Evolutionary conservation across 2,329 filamentous ascomycete genomes (phyloP), one percentile per base, ranked within the genome.

Genomic region (Paecilomyces fulvus): DNA sequence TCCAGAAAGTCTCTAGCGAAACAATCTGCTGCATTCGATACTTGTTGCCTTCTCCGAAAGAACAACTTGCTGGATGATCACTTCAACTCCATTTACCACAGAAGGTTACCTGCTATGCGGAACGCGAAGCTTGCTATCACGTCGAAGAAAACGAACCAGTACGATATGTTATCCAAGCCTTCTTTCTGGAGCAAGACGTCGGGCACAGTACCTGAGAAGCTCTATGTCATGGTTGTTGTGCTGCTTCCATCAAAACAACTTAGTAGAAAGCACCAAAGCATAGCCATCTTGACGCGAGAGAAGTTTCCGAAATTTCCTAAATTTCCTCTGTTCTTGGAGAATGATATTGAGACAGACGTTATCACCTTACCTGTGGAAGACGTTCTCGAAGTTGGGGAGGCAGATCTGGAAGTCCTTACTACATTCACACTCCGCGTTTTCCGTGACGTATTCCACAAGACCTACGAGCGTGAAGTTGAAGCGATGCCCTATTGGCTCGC

Each of bases 361-460:
- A 68, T 78, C 2, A 80, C 82, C 9, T 66, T 76, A 0, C 69
- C 78, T 0, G 60, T 87, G 1, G 54, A 65, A 0, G 63, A 59
- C 0, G 65, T 77, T 0, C 62, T 70, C 0, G 20, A 55, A 14
- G 50, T 72, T 11, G 61, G 62, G 7, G 60, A 84, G 0, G 69
- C 73, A 0, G 63, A 75, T 0, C 61, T 90, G 0, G 71, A 80
- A 0, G 69, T 75, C 1, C 68, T 97, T n/a, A 85, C 84, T 0
- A 72, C 70, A 0, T 95, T 94, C 67, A 96, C 89, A 0, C 74
- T 95, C 46, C 79, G 81, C 3, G 72, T 95, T 0, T 96, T 95
- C 70, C 75, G 83, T 14, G 90, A 97, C 63, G 77, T 96, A 0
- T 97, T 96, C 75, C 92, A 91, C 70, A 99, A 99, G 70, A 79